These are phyloP conservation scores for Nitzschia putrida DNA, from an alignment of 108 stramenopile genomes.

Conservation along the genomic window DNA sequence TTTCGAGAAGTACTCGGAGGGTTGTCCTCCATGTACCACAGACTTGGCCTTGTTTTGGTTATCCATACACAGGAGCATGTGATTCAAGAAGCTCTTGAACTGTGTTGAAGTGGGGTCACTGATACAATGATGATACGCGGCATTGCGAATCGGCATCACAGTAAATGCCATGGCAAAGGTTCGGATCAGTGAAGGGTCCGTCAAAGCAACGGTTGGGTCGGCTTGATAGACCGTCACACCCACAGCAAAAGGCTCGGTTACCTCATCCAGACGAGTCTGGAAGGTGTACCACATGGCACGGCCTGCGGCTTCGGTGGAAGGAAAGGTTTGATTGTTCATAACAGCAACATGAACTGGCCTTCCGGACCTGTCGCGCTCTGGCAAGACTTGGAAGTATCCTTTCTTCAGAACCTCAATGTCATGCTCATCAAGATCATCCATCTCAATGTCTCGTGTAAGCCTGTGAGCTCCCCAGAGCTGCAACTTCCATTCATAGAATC, in stretches of 20 bases:
- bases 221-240: not conserved
- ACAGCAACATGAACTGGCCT: not conserved
- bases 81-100: slow-evolving; percentile 6
- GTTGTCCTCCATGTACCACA: slow-evolving; percentile 12
- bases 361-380: slow-evolving; percentile 6
- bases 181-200: not conserved
- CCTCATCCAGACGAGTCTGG: slow-evolving; percentile 2
- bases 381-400: slow-evolving; percentile 19
- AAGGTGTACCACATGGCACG: slow-evolving; percentile 18
- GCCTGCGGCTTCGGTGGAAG: not conserved
- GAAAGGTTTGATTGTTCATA: slow-evolving; percentile 5
- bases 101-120: not conserved
- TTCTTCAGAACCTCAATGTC: slow-evolving; percentile 15
- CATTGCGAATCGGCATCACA: not conserved
- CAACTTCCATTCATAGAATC: slow-evolving; percentile 24
- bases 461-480: slow-evolving; percentile 25
- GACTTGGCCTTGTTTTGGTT: slow-evolving; percentile 16
- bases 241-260: not conserved
- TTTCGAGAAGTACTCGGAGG: slow-evolving; percentile 14
- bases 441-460: slow-evolving; percentile 4
- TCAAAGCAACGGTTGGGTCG: not conserved
- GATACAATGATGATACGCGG: slow-evolving; percentile 16
- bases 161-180: not conserved
- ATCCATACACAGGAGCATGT: not conserved
- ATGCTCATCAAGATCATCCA: slow-evolving; percentile 21